phyloP scores from a whole-genome alignment of 768 basidiomycete species.

The Xerocomellus dryophilus region DNA sequence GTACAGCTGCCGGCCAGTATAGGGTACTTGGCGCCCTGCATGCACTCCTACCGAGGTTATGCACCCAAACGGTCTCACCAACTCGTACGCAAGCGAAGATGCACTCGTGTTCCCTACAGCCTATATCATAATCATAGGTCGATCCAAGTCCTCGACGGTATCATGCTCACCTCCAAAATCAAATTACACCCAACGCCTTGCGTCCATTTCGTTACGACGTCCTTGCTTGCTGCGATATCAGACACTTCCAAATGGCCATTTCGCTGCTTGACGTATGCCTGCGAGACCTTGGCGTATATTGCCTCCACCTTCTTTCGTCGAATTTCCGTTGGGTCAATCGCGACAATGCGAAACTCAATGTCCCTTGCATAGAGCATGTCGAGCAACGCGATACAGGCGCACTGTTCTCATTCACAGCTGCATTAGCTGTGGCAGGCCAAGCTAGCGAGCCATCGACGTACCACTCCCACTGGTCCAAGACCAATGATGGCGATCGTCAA shows the following conservation, averaged over 20 bases:
- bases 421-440: neutral
- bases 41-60: slow-evolving; percentile 77
- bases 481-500: slow-evolving; percentile 69
- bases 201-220: slow-evolving; percentile 50
- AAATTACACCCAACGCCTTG: slow-evolving; percentile 56
- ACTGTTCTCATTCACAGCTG: slow-evolving; percentile 34
- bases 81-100: slow-evolving; percentile 59
- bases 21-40: slow-evolving; percentile 50
- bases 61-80: slow-evolving; percentile 73
- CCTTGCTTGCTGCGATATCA: slow-evolving; percentile 50
- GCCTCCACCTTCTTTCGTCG: slow-evolving; percentile 59
- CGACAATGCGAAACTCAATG: slow-evolving; percentile 54
- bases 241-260: slow-evolving; percentile 49
- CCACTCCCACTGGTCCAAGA: slow-evolving; percentile 75
- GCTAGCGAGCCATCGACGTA: slow-evolving; percentile 24
- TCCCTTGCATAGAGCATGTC: slow-evolving; percentile 51
- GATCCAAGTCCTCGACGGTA: neutral
- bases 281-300: slow-evolving; percentile 52
- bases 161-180: slow-evolving; percentile 57
- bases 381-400: slow-evolving; percentile 60
- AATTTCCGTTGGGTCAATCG: slow-evolving; percentile 57
- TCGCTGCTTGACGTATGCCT: slow-evolving; percentile 29
- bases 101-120: slow-evolving; percentile 69
- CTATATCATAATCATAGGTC: slow-evolving; percentile 32
- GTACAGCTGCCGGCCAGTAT: slow-evolving; percentile 57